Percentiles rank a stretch among this genome's conserved stretches.
phyloP scores from a whole-genome alignment of 2,329 filamentous ascomycete genomes.

The Chaetomium sp. region DNA sequence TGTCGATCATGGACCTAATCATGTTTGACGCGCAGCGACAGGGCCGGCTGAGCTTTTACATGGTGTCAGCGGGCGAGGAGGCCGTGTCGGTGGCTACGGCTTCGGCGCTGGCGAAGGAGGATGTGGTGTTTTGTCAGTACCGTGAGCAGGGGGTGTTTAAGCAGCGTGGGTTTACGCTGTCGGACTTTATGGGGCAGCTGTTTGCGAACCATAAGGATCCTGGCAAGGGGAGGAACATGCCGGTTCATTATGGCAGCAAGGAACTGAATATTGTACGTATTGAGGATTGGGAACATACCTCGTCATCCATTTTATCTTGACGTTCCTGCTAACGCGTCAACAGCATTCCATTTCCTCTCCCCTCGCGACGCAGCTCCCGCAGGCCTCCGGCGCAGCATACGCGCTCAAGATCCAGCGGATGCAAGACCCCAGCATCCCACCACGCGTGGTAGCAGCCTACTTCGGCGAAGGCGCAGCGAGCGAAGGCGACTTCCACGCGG shows the following conservation, averaged over 20 bases:
- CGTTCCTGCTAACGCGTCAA: constrained; percentile 8
- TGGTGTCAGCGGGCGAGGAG: constrained; percentile 93
- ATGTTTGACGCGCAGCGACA: constrained; percentile 98
- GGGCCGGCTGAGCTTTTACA: constrained; percentile 92
- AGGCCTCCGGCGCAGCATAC: constrained; percentile 72
- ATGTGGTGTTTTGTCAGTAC: constrained; percentile 93
- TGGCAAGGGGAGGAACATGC: constrained; percentile 88
- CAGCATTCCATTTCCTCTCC: constrained; percentile 72
- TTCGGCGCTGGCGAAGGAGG: constrained; percentile 71
- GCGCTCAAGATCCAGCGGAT: constrained; percentile 67
- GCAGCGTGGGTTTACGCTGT: constrained; percentile 78
- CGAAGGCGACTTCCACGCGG: constrained; percentile 78
- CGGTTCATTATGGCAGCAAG: constrained; percentile 85
- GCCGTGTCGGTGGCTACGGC: constrained; percentile 87
- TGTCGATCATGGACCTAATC: constrained; percentile 87
- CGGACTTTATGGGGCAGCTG: constrained; percentile 91
- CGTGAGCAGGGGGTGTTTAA: constrained; percentile 87
- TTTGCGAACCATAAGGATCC: constrained; percentile 80
- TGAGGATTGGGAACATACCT: constrained; percentile 23
- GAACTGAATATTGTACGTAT: constrained; percentile 71
- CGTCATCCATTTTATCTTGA: background rate
- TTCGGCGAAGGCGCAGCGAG: constrained; percentile 77
- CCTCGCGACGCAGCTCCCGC: constrained; percentile 72
- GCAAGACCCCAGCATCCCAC: constrained; percentile 53
- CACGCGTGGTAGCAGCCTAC: constrained; percentile 65